Base-by-base conservation (phyloP, 2,329 filamentous ascomycete genomes). In the Neurospora crassa region DNA sequence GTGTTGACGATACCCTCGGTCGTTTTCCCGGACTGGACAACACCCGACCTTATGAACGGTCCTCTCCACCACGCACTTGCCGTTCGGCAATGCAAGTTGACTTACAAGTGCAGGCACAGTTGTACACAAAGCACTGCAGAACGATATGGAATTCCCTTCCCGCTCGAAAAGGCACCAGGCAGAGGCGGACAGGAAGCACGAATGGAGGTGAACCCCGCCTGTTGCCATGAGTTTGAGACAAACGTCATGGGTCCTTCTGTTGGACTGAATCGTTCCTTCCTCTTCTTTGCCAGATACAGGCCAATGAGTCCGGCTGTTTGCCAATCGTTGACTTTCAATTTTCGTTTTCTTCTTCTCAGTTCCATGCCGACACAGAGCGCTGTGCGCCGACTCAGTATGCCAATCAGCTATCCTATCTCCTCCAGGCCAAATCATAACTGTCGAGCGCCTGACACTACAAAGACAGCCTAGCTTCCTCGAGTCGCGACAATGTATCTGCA, bases 1-100 rank as follows among this genome's bases (percentile, higher is more conserved):
- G 63, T 47, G 37, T 41, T 67, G 72, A 70, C 68, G 63, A 70
- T 70, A 45, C 67, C 69, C 69, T 69, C 69, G 29, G 69, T 69
- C 69, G 29, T 37, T 63, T 63, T n/a, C 53, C 53, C 29, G 16
- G 53, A 63, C 24, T 24, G 53, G 24, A 63, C 53, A 37, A 53
- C 45, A 59, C 37, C 10, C 8, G 37, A 40, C 24, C 11, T 63
- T 63, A 63, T 63, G 29, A 63, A 37, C 34, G 53, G 53, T 63
- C 24, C 29, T 63, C 16, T 10, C 4, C 24, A 63, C 53, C 8
- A 59, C 24, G 6, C 14, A 59, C 47, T 34, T 34, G 47, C 47
- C 47, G 24, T 6, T 34, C 47, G 24, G 47, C 47, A 59, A 59
- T 20, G 47, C 47, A 59, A 14, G 4, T 59, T 34, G 47, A 59